A percentile compares a stretch with the other conserved stretches of the same genome.
phyloP scores from a whole-genome alignment of 208 protist genomes.

The Trypanosoma congolense region DNA sequence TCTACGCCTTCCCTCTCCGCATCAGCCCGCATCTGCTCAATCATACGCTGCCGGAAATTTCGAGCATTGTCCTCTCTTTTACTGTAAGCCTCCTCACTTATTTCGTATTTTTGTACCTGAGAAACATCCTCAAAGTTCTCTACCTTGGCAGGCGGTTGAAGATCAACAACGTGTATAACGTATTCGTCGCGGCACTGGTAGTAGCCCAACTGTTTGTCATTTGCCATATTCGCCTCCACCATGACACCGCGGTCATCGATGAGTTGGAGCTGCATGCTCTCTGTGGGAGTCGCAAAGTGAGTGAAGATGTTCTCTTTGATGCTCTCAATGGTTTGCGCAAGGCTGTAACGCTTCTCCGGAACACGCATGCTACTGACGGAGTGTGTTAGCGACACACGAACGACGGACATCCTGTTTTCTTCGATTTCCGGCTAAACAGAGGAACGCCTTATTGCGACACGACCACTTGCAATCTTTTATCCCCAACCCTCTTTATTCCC shows the following conservation, averaged over 20 bases:
- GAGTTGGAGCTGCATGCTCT: constrained; percentile 72
- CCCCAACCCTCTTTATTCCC: too few species aligned
- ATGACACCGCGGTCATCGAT: constrained; percentile 63
- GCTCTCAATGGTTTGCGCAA: constrained; percentile 66
- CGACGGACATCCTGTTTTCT: constrained; percentile 70
- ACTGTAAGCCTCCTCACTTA: constrained; percentile 87
- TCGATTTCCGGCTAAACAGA: too few species aligned
- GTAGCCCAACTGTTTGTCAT: constrained; percentile 77
- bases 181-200: constrained; percentile 80
- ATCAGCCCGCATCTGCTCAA: constrained; percentile 64
- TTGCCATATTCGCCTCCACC: constrained; percentile 52
- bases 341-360: constrained; percentile 85
- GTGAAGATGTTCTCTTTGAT: constrained; percentile 79
- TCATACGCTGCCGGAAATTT: constrained; percentile 72
- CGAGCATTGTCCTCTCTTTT: constrained; percentile 80
- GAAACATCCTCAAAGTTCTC: constrained; percentile 81
- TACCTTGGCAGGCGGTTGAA: constrained; percentile 59
- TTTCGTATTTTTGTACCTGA: constrained; percentile 89
- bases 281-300: constrained; percentile 73
- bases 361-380: constrained; percentile 64
- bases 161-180: constrained; percentile 87
- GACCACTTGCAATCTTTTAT: too few species aligned
- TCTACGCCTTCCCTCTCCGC: constrained; percentile 52
- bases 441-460: too few species aligned
- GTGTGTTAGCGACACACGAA: constrained; percentile 80